Conservation (phyloP, 2,329 filamentous ascomycete genomes). For the Myriosclerotinia duriaeana region DNA sequence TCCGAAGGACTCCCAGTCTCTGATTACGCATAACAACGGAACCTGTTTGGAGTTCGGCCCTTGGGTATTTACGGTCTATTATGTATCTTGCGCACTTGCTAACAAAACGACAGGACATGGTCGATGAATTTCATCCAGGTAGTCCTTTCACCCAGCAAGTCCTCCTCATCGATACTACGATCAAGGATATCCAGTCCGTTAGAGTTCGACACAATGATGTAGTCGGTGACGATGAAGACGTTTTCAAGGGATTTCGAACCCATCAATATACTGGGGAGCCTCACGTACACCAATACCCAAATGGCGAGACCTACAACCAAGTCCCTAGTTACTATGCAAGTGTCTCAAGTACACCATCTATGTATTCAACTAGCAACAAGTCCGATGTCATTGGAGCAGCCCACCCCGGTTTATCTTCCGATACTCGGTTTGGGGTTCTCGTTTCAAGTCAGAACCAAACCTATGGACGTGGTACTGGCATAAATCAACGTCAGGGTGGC, state of each 20-base stretch:
- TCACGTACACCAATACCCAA: background rate
- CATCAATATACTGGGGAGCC: conserved; percentile 3
- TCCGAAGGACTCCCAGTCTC: conserved; percentile 10
- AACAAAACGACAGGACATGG: conserved; percentile 29
- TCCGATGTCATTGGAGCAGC: conserved; percentile 12
- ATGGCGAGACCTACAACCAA: background rate
- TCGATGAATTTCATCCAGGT: conserved; percentile 28
- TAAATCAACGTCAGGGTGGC: background rate
- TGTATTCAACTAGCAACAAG: conserved; percentile 11
- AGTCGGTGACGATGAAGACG: background rate
- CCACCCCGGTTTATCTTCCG: conserved; percentile 15
- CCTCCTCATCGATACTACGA: conserved; percentile 29
- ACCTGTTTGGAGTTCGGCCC: conserved; percentile 23
- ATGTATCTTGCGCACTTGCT: background rate
- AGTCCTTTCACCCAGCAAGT: conserved; percentile 32
- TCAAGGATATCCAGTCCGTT: conserved; percentile 29
- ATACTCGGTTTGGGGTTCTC: conserved; percentile 18
- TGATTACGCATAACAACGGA: conserved; percentile 19
- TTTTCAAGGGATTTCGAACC: conserved; percentile 18
- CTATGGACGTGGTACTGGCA: background rate
- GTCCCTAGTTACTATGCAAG: conserved; percentile 19
- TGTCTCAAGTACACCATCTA: conserved; percentile 5
- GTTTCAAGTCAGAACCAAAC: background rate
- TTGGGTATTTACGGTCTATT: conserved; percentile 26
- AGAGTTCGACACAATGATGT: conserved; percentile 25